Evolutionary conservation across 2,329 filamentous ascomycete species (phyloP).

Genomic region (Allantophomopsis cytisporea): DNA sequence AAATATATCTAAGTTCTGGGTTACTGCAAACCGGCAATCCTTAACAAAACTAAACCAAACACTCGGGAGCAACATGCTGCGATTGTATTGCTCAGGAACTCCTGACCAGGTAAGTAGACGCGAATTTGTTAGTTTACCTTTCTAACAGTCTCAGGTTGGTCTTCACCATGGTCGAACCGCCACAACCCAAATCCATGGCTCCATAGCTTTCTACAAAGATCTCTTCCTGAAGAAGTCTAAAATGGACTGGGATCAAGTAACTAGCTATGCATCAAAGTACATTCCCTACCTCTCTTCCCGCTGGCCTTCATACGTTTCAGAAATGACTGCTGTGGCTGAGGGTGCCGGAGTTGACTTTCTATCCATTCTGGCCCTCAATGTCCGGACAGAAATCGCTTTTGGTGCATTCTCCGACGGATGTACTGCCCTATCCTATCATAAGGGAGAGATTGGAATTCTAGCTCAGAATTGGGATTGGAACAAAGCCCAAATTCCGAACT

Average conservation of each 20-base stretch:
- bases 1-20: too few relatives aligned
- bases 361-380: conserved; percentile 35
- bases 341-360: conserved; percentile 24
- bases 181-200: conserved; percentile 16
- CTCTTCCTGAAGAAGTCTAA: conserved; percentile 20
- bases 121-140: too few relatives aligned
- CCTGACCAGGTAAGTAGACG: conserved; percentile 2
- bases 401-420: conserved; percentile 35
- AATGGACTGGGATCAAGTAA: conserved; percentile 17
- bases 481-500: conserved; percentile 8
- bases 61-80: conserved; percentile 4
- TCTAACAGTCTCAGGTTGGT: conserved; percentile 17
- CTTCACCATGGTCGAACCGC: conserved; percentile 19
- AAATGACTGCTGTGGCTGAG: conserved; percentile 30
- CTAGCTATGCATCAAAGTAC: conserved; percentile 7
- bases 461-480: conserved; percentile 18
- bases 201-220: conserved; percentile 21
- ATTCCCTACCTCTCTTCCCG: conserved; percentile 5
- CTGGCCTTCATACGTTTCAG: conserved; percentile 12
- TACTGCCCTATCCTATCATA: conserved; percentile 21
- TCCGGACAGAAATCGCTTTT: conserved; percentile 36
- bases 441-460: conserved; percentile 8
- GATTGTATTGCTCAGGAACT: conserved; percentile 8
- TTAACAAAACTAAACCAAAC: too few relatives aligned
- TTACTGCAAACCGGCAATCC: too few relatives aligned